These are phyloP conservation scores for Thuidium tamariscinum DNA, from an alignment of 225 moss, liverwort and hornwort genomes.

Conservation along the genomic window DNA sequence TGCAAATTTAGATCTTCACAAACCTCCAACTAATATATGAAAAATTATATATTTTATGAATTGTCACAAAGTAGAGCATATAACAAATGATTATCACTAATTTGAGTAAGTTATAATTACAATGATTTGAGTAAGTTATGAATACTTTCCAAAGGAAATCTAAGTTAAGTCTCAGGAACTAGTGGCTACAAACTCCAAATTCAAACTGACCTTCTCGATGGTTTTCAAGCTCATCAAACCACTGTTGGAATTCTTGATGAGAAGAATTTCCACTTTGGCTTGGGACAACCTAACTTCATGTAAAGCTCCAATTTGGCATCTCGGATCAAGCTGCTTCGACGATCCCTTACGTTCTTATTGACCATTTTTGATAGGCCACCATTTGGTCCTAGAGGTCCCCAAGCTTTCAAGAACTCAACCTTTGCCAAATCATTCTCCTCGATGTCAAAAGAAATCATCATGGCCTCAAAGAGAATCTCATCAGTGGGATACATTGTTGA, in stretches of 20 bases:
- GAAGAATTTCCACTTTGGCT: not conserved
- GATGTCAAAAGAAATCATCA: not conserved
- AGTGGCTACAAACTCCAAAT: too few species aligned
- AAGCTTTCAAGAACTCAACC: not conserved
- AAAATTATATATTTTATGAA: too few species aligned
- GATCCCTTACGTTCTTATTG: not conserved
- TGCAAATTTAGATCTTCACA: too few species aligned
- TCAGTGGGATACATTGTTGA: not conserved
- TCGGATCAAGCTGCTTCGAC: fast-evolving
- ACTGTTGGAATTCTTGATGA: not conserved
- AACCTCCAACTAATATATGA: too few species aligned
- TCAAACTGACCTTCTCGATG: not conserved
- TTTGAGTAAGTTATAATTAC: too few species aligned
- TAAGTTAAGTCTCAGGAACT: too few species aligned
- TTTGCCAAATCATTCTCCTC: not conserved
- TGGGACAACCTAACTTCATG: not conserved
- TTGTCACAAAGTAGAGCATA: too few species aligned
- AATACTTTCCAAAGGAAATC: too few species aligned
- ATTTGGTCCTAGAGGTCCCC: fast-evolving
- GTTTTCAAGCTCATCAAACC: not conserved
- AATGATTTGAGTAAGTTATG: too few species aligned
- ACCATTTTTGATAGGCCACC: not conserved
- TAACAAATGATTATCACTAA: too few species aligned
- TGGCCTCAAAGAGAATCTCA: not conserved
- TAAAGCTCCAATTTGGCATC: not conserved